Evolutionary conservation across 495 filamentous ascomycete species (phyloP).

Genomic region (Aspergillus carlsbadensis): DNA sequence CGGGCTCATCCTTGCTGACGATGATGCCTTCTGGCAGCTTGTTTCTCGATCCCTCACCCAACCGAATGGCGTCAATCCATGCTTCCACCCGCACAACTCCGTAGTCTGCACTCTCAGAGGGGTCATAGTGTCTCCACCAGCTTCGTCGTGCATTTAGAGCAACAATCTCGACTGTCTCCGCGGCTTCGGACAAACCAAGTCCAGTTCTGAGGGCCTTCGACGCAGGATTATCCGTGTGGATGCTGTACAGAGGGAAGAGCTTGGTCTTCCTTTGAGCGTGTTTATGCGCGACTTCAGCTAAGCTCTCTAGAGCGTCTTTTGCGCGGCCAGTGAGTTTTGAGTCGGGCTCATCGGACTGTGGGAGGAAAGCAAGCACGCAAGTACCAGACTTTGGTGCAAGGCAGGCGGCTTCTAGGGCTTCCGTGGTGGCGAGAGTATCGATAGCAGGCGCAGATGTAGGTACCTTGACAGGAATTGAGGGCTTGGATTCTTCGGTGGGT

Average conservation of each 20-base stretch:
- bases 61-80: slow-evolving; percentile 84
- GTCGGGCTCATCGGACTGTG: slow-evolving; percentile 50
- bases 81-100: slow-evolving; percentile 62
- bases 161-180: slow-evolving; percentile 57
- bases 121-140: slow-evolving; percentile 77
- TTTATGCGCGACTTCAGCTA: slow-evolving; percentile 76
- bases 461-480: slow-evolving; percentile 37
- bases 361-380: slow-evolving; percentile 80
- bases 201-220: slow-evolving; percentile 54
- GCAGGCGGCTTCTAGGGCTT: slow-evolving; percentile 67
- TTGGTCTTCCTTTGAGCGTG: slow-evolving; percentile 60
- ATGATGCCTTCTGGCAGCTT: slow-evolving; percentile 76
- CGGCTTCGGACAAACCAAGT: slow-evolving; percentile 57
- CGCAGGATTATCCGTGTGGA: slow-evolving; percentile 62
- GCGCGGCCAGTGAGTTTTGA: slow-evolving; percentile 41
- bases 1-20: slow-evolving; percentile 36
- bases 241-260: slow-evolving; percentile 79
- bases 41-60: slow-evolving; percentile 81
- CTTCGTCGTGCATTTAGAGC: slow-evolving; percentile 79
- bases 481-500: slow-evolving; percentile 35
- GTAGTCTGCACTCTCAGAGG: slow-evolving; percentile 51
- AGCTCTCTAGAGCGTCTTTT: slow-evolving; percentile 57
- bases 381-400: slow-evolving; percentile 74
- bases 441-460: slow-evolving; percentile 42
- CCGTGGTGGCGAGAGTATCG: slow-evolving; percentile 52